Conservation (phyloP, 2,329 filamentous ascomycete genomes). For the Monilinia polystroma region DNA sequence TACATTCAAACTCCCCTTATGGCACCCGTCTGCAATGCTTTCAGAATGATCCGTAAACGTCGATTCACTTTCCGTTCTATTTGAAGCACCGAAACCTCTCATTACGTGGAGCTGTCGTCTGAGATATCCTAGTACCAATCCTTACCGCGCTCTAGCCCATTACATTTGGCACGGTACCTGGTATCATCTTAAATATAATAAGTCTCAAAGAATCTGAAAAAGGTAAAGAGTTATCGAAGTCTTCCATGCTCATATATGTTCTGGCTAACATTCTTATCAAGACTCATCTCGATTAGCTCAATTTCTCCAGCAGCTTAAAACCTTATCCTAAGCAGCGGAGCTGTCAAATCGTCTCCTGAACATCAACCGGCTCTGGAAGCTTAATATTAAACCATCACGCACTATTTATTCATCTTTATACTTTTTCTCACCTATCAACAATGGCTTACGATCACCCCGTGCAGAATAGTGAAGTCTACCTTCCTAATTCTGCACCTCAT, state of each 20-base stretch:
- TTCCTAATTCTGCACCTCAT: conserved; percentile 34
- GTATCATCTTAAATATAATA: conserved; percentile 7
- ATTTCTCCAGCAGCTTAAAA: neutral
- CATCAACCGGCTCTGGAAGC: conserved; percentile 18
- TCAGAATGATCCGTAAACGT: conserved; percentile 38
- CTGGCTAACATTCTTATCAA: conserved; percentile 20
- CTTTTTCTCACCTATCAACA: conserved; percentile 20
- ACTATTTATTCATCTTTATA: conserved; percentile 1
- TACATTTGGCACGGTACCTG: neutral
- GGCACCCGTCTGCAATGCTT: conserved; percentile 32
- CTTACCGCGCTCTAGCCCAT: conserved; percentile 4
- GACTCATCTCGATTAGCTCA: neutral
- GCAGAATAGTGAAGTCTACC: conserved; percentile 41
- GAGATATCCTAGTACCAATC: neutral
- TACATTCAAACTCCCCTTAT: conserved; percentile 24
- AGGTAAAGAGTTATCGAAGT: conserved; percentile 14
- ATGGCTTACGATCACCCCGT: conserved; percentile 39
- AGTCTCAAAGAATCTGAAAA: neutral
- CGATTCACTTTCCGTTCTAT: conserved; percentile 39
- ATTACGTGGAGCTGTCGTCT: conserved; percentile 17
- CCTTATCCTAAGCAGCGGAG: conserved; percentile 6
- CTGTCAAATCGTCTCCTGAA: neutral
- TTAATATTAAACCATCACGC: conserved; percentile 10
- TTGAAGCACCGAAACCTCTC: conserved; percentile 28
- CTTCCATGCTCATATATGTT: conserved; percentile 9